These are phyloP conservation scores for Saccharomyces paradoxus DNA, from an alignment of 805 yeast genomes.

Conservation along the genomic window DNA sequence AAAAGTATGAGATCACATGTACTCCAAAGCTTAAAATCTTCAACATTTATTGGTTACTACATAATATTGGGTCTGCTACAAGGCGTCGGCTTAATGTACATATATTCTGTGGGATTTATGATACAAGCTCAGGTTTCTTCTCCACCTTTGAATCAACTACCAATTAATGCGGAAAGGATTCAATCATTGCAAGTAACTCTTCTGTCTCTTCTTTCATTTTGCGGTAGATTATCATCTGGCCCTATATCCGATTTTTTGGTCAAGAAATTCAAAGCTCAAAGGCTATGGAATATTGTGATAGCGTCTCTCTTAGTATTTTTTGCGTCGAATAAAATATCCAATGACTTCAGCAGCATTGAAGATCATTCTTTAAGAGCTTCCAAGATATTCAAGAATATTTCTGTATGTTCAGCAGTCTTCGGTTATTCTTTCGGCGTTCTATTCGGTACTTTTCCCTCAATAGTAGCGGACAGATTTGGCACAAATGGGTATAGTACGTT, in stretches of 20 bases:
- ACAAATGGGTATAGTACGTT: conserved; percentile 59
- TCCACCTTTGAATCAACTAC: conserved; percentile 10
- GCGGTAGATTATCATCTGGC: conserved; percentile 60
- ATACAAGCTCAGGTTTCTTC: conserved; percentile 41
- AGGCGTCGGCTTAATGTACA: conserved; percentile 65
- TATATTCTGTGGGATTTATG: conserved; percentile 67
- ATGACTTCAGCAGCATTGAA: background rate
- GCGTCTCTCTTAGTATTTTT: conserved; percentile 31
- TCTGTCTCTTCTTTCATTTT: conserved; percentile 55
- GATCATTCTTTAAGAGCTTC: background rate
- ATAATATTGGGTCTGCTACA: conserved; percentile 48
- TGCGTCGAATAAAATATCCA: conserved; percentile 31
- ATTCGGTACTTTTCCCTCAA: conserved; percentile 72
- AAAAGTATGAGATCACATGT: background rate
- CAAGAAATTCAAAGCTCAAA: conserved; percentile 43
- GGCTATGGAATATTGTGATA: conserved; percentile 55
- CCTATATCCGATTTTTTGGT: conserved; percentile 54
- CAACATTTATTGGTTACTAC: conserved; percentile 43
- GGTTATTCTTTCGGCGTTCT: conserved; percentile 65
- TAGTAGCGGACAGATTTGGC: conserved; percentile 66
- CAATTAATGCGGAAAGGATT: conserved; percentile 34
- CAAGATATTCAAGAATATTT: conserved; percentile 31
- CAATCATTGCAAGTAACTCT: conserved; percentile 69
- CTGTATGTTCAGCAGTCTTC: conserved; percentile 44
- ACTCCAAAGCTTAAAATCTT: background rate